Percentiles rank a stretch among this genome's conserved stretches.
Conservation (phyloP, 257 asterid genomes). For the Euphrasia confusa region DNA sequence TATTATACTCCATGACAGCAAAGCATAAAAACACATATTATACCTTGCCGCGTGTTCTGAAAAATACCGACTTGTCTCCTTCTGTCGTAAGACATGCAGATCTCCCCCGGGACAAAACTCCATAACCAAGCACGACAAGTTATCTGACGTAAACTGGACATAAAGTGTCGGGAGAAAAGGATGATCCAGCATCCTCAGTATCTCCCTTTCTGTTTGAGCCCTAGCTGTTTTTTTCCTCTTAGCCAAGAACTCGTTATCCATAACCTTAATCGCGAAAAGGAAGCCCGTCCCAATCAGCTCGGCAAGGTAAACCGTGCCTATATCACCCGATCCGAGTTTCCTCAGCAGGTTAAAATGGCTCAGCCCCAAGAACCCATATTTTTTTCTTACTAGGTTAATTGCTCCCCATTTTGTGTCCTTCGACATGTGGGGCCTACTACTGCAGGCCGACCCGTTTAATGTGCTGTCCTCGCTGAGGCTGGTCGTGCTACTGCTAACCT, state of each 20-base stretch:
- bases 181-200: conserved; percentile 62
- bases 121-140: conserved; percentile 61
- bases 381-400: conserved; percentile 31
- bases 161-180: conserved; percentile 74
- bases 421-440: conserved; percentile 89
- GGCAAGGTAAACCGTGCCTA: conserved; percentile 70
- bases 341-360: conserved; percentile 56
- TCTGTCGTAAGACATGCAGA: conserved; percentile 66
- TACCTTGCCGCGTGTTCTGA: conserved; percentile 71
- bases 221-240: conserved; percentile 62
- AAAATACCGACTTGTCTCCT: conserved; percentile 55
- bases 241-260: conserved; percentile 65
- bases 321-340: conserved; percentile 73
- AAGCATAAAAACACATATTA: conserved; percentile 1
- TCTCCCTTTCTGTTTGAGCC: conserved; percentile 74
- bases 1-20: not conserved
- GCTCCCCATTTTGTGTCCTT: conserved; percentile 48
- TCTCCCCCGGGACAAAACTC: conserved; percentile 83
- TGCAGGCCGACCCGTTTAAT: conserved; percentile 47
- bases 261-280: conserved; percentile 63
- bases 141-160: conserved; percentile 64
- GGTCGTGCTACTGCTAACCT: conserved; percentile 70
- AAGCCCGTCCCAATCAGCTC: conserved; percentile 53
- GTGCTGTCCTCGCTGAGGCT: conserved; percentile 76
- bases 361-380: conserved; percentile 44